phyloP scores from a whole-genome alignment of 202 grass and related monocot genomes.

The Schoenoplectus tabernaemontani region DNA sequence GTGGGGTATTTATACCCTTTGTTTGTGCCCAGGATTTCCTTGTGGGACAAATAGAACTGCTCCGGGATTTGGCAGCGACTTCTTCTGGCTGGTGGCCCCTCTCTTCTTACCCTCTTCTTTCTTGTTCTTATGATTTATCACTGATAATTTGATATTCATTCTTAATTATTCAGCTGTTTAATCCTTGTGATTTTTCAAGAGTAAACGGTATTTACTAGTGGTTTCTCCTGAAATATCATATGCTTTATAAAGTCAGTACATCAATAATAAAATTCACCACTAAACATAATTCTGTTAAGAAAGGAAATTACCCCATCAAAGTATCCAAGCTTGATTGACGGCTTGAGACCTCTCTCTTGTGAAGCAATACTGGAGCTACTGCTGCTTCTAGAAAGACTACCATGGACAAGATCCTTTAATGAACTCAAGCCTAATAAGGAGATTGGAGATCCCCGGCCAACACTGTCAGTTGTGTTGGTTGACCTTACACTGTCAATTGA shows the following conservation, averaged over 20 bases:
- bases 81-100: too few species aligned
- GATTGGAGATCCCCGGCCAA: conserved; percentile 7
- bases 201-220: neutral
- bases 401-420: neutral
- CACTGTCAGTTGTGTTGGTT: conserved; percentile 14
- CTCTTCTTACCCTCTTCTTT: too few species aligned
- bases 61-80: too few species aligned
- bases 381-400: conserved; percentile 23
- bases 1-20: too few species aligned
- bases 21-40: too few species aligned
- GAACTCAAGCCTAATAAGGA: conserved; percentile 17
- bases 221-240: conserved; percentile 28
- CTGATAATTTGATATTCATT: too few species aligned
- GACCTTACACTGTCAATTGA: conserved; percentile 65
- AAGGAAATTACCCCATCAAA: conserved; percentile 64
- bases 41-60: too few species aligned
- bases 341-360: conserved; percentile 40
- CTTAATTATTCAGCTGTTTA: too few species aligned
- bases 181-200: too few species aligned
- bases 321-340: conserved; percentile 54
- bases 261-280: neutral
- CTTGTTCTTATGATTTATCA: too few species aligned
- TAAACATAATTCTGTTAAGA: conserved; percentile 6
- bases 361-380: conserved; percentile 19
- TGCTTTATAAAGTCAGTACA: neutral